Conservation (phyloP, 2,329 filamentous ascomycete species). For the Aspergillus transmontanensis region DNA sequence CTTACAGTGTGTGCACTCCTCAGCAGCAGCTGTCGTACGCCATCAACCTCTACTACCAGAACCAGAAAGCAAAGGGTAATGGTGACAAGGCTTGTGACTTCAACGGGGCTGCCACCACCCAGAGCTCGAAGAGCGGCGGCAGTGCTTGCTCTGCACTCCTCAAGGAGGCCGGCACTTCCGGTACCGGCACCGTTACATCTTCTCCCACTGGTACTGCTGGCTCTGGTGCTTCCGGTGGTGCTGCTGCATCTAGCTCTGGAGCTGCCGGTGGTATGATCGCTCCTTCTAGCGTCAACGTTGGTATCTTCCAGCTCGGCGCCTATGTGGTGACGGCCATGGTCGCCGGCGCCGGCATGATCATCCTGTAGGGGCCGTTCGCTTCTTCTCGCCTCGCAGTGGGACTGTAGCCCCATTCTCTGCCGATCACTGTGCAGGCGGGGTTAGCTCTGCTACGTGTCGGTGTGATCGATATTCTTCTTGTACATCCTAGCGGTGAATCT, state of each 20-base stretch:
- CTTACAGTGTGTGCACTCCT: conserved; percentile 47
- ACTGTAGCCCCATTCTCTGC: not conserved
- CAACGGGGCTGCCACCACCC: conserved; percentile 41
- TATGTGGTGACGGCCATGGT: conserved; percentile 42
- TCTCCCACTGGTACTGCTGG: conserved; percentile 30
- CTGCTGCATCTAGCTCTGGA: conserved; percentile 23
- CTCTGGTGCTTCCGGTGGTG: conserved; percentile 16
- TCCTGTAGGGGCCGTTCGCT: conserved; percentile 37
- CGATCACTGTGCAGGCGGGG: not conserved
- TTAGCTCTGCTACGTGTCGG: not conserved
- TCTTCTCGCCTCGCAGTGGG: not conserved
- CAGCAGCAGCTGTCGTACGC: conserved; percentile 46
- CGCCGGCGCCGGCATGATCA: conserved; percentile 46
- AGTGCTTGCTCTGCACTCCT: conserved; percentile 40
- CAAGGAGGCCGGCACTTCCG: conserved; percentile 40
- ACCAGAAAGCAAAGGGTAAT: conserved; percentile 37
- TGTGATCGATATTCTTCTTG: not conserved
- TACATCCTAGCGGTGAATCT: not conserved
- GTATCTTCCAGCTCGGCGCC: conserved; percentile 38
- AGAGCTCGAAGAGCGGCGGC: conserved; percentile 32
- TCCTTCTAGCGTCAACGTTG: conserved; percentile 34
- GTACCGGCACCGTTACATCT: conserved; percentile 41
- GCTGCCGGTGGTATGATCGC: conserved; percentile 31
- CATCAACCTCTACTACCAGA: conserved; percentile 46
- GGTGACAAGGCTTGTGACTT: conserved; percentile 45